Conservation (phyloP, 139 green algal species). For the Tetraselmis striata region DNA sequence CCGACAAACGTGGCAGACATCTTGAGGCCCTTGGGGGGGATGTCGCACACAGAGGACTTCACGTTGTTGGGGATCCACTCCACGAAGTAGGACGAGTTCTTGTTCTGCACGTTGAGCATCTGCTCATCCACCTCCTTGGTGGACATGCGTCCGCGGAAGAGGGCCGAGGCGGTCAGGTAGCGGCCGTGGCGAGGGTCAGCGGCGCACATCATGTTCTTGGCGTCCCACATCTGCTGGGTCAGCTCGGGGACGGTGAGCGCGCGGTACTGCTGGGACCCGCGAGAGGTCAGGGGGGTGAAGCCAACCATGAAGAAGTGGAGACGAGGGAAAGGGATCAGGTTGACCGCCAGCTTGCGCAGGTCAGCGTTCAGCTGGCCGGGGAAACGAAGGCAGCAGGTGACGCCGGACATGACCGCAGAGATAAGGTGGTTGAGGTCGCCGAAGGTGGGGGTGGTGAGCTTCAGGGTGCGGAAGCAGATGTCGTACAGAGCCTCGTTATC, state of each 20-base stretch:
- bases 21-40: conserved; percentile 94
- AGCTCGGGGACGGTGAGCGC: conserved; percentile 93
- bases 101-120: conserved; percentile 99
- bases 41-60: conserved; percentile 93
- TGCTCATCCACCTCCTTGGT: conserved; percentile 99
- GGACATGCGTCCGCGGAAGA: conserved; percentile 96
- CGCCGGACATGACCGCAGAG: conserved; percentile 97
- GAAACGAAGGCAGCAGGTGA: conserved; percentile 99
- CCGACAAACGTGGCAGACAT: conserved; percentile 96
- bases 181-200: conserved; percentile 94
- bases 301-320: conserved; percentile 99
- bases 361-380: conserved; percentile 98
- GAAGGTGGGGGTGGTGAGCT: conserved; percentile 97
- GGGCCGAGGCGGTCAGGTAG: conserved; percentile 93
- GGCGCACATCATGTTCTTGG: conserved; percentile 99
- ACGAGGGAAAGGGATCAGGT: conserved; percentile 98
- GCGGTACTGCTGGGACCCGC: conserved; percentile 95
- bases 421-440: conserved; percentile 98
- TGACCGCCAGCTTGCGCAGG: conserved; percentile 97
- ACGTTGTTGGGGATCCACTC: conserved; percentile 99
- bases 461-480: conserved; percentile 99
- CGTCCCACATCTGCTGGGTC: conserved; percentile 99
- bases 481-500: conserved; percentile 98
- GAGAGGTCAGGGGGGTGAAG: conserved; percentile 92
- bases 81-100: conserved; percentile 98